These are phyloP conservation scores for Rhizopogon vesiculosus DNA, from an alignment of 768 basidiomycete species.

Conservation along the genomic window DNA sequence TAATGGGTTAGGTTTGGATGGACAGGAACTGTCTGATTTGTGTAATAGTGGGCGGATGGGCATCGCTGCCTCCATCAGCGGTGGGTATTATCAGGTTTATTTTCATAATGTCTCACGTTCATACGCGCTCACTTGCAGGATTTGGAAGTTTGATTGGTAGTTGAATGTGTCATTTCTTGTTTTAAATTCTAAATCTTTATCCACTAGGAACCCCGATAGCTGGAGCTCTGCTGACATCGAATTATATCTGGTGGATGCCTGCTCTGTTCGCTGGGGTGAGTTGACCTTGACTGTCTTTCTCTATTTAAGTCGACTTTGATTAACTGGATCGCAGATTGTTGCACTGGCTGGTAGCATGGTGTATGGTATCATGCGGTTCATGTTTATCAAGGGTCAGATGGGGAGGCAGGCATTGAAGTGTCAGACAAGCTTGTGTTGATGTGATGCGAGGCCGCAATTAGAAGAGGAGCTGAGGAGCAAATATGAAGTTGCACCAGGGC, in stretches of 20 bases:
- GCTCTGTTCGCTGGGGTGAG: conserved; percentile 46
- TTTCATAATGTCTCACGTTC: not conserved
- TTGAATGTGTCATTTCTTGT: not conserved
- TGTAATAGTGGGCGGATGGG: not conserved
- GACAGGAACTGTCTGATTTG: not conserved
- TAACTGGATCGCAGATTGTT: no score
- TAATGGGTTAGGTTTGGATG: not conserved
- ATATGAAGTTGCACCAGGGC: no score
- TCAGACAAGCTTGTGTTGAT: no score
- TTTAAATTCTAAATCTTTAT: conserved; percentile 27
- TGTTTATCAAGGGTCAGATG: no score
- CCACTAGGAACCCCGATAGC: conserved; percentile 48
- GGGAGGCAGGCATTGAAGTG: no score
- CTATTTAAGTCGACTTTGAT: not conserved
- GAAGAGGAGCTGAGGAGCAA: no score
- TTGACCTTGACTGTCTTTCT: not conserved
- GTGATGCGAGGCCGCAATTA: no score
- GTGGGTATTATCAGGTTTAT: not conserved
- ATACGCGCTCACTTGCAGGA: not conserved
- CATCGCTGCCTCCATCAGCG: not conserved
- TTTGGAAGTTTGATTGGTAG: not conserved
- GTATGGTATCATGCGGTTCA: no score
- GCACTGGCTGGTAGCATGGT: no score
- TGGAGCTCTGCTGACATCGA: conserved; percentile 46
- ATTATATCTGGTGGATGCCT: conserved; percentile 55